Base-by-base conservation (phyloP, 148 eudicot genomes). In the Cornus suecica region DNA sequence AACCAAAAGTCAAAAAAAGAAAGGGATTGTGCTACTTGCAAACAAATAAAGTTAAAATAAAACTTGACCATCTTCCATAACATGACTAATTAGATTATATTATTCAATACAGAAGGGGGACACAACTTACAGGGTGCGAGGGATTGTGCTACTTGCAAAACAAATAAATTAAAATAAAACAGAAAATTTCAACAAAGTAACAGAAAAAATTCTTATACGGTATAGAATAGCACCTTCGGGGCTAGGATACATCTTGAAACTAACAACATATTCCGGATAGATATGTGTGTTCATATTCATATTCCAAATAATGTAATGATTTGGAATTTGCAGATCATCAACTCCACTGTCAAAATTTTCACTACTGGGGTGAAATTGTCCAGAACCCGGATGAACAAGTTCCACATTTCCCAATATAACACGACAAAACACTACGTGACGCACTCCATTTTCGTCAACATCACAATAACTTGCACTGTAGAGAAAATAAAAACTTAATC, bases 381-480 rank as follows among this genome's bases (percentile, higher is more conserved):
- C 28, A 27, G 86, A 83, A 24, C 81, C 86, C 24, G 69, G 76
- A 51, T 51, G 76, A 74, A 83, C 71, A 66, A 77, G 81, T 75
- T 83, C 86, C 73, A 71, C 41, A 60, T 80, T 77, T 62, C 86
- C 86, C 74, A 83, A 65, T 45, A 83, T 83, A 58, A 83, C 86
- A 66, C 83, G 86, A 73, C 83, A 80, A 31, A 83, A 77, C 65
- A 83, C 76, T 81, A 83, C 32, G 25, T 83, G 76, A 24, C 63
- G 78, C 10, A 80, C 70, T 77, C 83, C 86, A 70, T 77, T 83
- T 80, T 83, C 86, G 72, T 83, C 86, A 83, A 70, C 66, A 80
- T 83, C 83, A 74, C 74, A 83, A 34, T 65, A 56, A 73, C 32
- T 74, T 27, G 83, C 80, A 71, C 86, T 83, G 80, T 27, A 60